Conservation (phyloP, 257 asterid species). For the Solanum paucissectum region DNA sequence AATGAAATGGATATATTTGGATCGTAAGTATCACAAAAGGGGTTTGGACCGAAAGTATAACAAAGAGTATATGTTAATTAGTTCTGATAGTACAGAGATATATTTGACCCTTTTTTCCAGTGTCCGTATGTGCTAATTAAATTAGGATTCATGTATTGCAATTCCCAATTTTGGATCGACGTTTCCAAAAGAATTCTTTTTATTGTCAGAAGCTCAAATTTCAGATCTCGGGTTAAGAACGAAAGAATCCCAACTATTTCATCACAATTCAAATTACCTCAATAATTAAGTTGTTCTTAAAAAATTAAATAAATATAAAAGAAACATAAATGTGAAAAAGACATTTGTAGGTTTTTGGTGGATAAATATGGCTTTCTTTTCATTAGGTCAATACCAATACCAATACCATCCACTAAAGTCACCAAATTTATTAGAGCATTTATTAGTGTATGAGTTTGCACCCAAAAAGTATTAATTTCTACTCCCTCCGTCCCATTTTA, state of each 20-base stretch:
- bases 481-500: too few species aligned
- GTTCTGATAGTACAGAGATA: background rate
- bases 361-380: background rate
- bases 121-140: background rate
- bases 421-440: background rate
- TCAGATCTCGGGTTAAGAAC: fast-evolving
- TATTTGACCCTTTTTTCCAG: background rate
- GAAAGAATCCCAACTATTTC: too few species aligned
- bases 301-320: background rate
- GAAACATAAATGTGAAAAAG: background rate
- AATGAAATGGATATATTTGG: too few species aligned
- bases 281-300: too few species aligned
- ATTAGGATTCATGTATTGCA: background rate
- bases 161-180: fast-evolving
- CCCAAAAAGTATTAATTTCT: background rate
- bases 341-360: background rate
- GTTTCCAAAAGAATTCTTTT: too few species aligned
- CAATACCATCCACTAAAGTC: background rate
- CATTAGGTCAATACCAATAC: background rate
- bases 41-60: background rate
- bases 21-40: too few species aligned
- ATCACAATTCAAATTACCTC: background rate
- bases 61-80: background rate
- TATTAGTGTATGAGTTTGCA: background rate
- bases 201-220: fast-evolving